These are phyloP conservation scores for Uronychia setigera DNA, from an alignment of 73 alveolate species.

Conservation along the genomic window DNA sequence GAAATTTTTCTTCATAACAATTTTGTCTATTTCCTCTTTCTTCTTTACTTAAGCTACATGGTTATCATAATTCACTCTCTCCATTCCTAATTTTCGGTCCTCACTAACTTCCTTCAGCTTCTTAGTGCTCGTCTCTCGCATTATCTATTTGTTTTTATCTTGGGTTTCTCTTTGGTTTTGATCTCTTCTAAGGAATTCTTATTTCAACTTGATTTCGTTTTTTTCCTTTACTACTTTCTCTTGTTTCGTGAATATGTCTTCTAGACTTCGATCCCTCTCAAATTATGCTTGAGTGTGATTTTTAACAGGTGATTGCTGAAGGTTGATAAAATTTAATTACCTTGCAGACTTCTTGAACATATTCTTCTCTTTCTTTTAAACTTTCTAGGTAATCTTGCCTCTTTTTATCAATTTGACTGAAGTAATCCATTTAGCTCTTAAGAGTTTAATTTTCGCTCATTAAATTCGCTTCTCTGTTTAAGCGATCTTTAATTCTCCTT, in stretches of 20 bases:
- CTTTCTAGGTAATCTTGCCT: not conserved
- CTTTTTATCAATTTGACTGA: not conserved
- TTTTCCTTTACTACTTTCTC: not conserved
- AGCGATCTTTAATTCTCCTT: not conserved
- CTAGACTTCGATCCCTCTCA: not conserved
- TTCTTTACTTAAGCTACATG: not conserved
- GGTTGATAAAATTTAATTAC: not conserved
- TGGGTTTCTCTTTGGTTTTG: not conserved
- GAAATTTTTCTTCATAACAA: not conserved
- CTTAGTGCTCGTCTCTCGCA: not conserved
- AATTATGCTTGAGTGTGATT: not conserved
- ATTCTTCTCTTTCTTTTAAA: not conserved
- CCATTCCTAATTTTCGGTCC: not conserved
- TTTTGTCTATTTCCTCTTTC: not conserved
- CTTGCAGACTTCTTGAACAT: not conserved
- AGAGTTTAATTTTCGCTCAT: not conserved
- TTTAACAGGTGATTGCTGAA: not conserved
- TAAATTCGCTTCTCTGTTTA: not conserved
- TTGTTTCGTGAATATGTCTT: not conserved
- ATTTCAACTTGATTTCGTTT: not conserved
- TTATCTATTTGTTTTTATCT: not conserved
- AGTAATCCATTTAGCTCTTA: not conserved
- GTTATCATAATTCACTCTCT: not conserved
- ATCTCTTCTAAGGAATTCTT: not conserved
- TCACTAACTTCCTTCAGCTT: not conserved